Base-by-base conservation (phyloP, 2,329 filamentous ascomycete species). In the Epichloe typhina region DNA sequence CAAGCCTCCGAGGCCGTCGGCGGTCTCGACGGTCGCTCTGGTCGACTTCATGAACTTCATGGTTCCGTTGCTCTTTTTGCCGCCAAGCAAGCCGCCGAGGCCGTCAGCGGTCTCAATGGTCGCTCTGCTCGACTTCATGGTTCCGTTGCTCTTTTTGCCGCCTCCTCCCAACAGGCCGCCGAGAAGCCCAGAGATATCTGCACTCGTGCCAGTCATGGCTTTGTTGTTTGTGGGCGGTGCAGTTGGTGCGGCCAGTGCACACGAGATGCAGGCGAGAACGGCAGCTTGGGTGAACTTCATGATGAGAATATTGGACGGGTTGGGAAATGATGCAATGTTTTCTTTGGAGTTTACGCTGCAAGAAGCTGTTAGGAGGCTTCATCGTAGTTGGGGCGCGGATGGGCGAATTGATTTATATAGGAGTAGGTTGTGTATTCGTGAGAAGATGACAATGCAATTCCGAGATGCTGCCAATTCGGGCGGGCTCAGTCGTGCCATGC, bases 261-360 rank as follows among this genome's bases (percentile, higher is more conserved):
- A 15, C 9, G 47, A 41, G 47, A 49, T 42, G 38, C 37, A 49
- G 39, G 47, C 47, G n/a, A 49, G 47, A 12, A 49, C 7, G 47
- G 38, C 21, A 35, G 38, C 47, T 21, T 33, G 21, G 15, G 8
- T n/a, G 47, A 42, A 17, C 47, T 49, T 41, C 47, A 42, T 49
- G 5, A 31, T 49, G 36, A 38, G 36, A n/a, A n/a, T 17, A 37
- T 4, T 13, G 17, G 17, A 21, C 4, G 11, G 36, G n/a, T 1
- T 19, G n/a, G 26, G 26, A 31, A 9, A 31, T 31, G 26, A 31
- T 11, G 26, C 8, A 2, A 1, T 39, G 11, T 31, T 11, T 38
- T 47, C 2, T 38, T 40, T 4, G 11, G 12, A 2, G 9, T 39
- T 37, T 26, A 2, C 26, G 8, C 26, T 9, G 26, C 3, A 31